These are phyloP conservation scores for Lecanosticta acicola DNA, from an alignment of 2,329 filamentous ascomycete genomes.

Conservation along the genomic window DNA sequence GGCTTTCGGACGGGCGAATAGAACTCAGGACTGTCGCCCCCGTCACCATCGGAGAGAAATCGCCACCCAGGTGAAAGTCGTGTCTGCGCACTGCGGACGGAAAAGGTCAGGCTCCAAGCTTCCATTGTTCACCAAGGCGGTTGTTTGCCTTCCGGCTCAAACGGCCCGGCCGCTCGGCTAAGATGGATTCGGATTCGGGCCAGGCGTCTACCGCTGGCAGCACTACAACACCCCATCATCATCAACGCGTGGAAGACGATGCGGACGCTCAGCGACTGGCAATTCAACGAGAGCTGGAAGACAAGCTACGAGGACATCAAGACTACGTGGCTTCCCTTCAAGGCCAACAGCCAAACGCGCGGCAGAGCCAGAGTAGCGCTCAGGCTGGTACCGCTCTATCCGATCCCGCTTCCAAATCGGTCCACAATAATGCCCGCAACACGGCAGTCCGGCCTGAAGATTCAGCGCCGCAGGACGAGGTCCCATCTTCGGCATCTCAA, in stretches of 20 bases:
- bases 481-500: background rate
- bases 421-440: background rate
- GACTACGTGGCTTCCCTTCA: background rate
- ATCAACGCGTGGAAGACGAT: background rate
- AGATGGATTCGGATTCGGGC: too few species aligned
- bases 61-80: too few species aligned
- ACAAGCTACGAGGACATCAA: conserved; percentile 14
- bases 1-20: too few species aligned
- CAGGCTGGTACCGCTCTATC: background rate
- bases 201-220: too few species aligned
- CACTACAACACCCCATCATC: background rate
- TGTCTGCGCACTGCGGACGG: too few species aligned
- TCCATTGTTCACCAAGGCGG: too few species aligned
- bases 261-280: conserved; percentile 5
- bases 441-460: background rate
- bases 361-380: background rate
- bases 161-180: too few species aligned
- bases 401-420: background rate
- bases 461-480: background rate
- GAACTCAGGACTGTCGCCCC: too few species aligned
- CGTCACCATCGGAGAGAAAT: too few species aligned
- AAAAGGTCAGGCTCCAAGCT: too few species aligned
- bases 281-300: conserved; percentile 17
- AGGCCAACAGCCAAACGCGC: background rate
- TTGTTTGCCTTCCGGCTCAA: too few species aligned